Base-by-base conservation (phyloP, 1,284 basidiomycete species). In the Mycosarcoma mackinlayi region DNA sequence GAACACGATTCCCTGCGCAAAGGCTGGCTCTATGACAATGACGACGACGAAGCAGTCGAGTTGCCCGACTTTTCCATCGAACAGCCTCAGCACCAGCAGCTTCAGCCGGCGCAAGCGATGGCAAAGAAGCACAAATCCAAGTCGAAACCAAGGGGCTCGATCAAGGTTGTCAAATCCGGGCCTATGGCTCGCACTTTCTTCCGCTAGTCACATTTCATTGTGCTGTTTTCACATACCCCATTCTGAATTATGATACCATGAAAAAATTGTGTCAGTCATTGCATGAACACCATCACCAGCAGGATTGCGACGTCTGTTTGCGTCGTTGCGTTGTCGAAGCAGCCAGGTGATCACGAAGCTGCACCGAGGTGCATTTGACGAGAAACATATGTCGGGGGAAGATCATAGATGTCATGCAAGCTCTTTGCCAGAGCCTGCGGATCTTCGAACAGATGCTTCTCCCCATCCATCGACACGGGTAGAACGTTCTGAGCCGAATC, bases 351-450 rank as follows among this genome's bases (percentile, higher is more conserved):
- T n/a, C n/a, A n/a, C n/a, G n/a, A n/a, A 30, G 40, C 28, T 25
- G 8, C 39, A n/a, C 2, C 21, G 38, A 65, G 48, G 27, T 66
- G 59, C 33, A 62, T 39, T 34, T 71, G 55, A 19, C 68, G 55
- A 18, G 59, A 63, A 24, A 75, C 69, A n/a, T 65, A 56, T 11
- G 69, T 71, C 6, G 73, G 73, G 10, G 73, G 68, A 4, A 75
- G 38, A 37, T 75, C 73, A 35, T 75, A 75, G 25, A 71, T 63
- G 33, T 72, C 73, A 19, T 61, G 49, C 41, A 67, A 13, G 31
- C 56, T 53, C 13, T 49, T 30, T 0, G 18, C 31, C 14, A 51
- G 7, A 34, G 28, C 52, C 18, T 48, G 37, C 10, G 35, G 10
- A 21, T 66, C 57, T 13, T 56, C 55, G 5, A 74, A 49, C 6